Evolutionary conservation across 2,329 filamentous ascomycete species (phyloP).

Genomic region (Myrmaecium sp.): DNA sequence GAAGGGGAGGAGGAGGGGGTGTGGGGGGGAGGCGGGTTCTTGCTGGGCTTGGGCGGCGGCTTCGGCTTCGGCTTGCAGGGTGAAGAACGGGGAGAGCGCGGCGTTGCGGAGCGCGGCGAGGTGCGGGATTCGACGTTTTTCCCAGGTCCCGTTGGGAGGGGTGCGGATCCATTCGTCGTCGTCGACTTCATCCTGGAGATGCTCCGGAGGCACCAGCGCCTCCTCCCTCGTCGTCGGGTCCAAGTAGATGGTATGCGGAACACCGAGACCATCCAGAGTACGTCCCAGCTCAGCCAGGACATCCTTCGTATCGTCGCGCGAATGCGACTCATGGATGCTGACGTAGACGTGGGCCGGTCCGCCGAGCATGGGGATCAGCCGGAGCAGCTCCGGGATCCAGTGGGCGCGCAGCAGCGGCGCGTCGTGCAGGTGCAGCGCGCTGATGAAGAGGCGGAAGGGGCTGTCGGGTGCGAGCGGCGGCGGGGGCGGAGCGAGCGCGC

Average conservation of each 20-base stretch:
- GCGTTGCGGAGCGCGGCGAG: constrained; percentile 47
- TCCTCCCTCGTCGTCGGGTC: constrained; percentile 43
- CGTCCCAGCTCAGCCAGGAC: constrained; percentile 40
- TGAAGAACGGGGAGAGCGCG: constrained; percentile 41
- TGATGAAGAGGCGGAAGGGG: too few relatives aligned
- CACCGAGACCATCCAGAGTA: constrained; percentile 33
- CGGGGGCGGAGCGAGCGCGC: too few relatives aligned
- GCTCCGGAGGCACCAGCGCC: constrained; percentile 32
- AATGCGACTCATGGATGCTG: constrained; percentile 51
- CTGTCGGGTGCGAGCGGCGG: too few relatives aligned
- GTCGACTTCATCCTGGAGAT: constrained; percentile 18
- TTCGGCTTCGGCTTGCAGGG: constrained; percentile 31
- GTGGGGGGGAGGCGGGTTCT: too few relatives aligned
- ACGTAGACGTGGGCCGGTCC: constrained; percentile 50
- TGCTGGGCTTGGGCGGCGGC: too few relatives aligned
- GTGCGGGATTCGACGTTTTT: constrained; percentile 51
- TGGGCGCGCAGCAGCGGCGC: constrained; percentile 40
- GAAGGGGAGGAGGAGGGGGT: too few relatives aligned
- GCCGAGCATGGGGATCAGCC: constrained; percentile 40
- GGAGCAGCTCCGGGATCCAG: constrained; percentile 45
- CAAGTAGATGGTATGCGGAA: constrained; percentile 38
- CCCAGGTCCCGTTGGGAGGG: constrained; percentile 29
- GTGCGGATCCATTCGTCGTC: constrained; percentile 48
- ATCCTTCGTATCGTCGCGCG: constrained; percentile 50
- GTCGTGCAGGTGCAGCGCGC: constrained; percentile 53